A percentile compares a stretch with the other conserved stretches of the same genome.
phyloP scores from a whole-genome alignment of 768 basidiomycete species.

The Thelephora aurantiotincta region DNA sequence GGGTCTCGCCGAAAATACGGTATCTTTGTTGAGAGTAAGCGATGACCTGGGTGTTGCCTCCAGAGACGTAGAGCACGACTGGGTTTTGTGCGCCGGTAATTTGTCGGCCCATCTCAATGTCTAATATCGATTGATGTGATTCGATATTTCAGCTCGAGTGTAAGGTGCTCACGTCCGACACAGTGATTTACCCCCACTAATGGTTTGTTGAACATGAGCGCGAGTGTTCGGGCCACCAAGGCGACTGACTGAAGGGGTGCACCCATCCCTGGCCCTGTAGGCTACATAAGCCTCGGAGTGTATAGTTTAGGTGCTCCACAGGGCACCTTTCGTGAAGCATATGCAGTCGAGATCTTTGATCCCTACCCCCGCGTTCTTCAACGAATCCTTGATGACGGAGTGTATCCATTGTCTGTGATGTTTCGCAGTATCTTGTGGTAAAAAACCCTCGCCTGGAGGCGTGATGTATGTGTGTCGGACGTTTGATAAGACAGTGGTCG shows the following conservation, averaged over 20 bases:
- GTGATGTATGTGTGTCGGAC: slow-evolving; percentile 98
- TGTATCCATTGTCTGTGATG: slow-evolving; percentile 93
- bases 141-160: not conserved
- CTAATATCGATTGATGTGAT: slow-evolving; percentile 25
- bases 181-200: slow-evolving; percentile 98
- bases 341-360: slow-evolving; percentile 85
- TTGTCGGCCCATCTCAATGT: slow-evolving; percentile 97
- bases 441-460: slow-evolving; percentile 94
- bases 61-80: slow-evolving; percentile 94
- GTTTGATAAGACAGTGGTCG: slow-evolving; percentile 74
- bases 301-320: not conserved
- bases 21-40: slow-evolving; percentile 97
- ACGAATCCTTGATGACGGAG: slow-evolving; percentile 64
- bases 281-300: not conserved
- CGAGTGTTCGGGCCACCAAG: slow-evolving; percentile 81
- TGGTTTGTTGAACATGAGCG: slow-evolving; percentile 79
- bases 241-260: slow-evolving; percentile 93
- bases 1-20: slow-evolving; percentile 95
- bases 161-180: slow-evolving; percentile 66
- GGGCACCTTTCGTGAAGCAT: slow-evolving; percentile 87
- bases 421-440: slow-evolving; percentile 87
- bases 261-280: slow-evolving; percentile 95
- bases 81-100: slow-evolving; percentile 93
- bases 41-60: slow-evolving; percentile 98
- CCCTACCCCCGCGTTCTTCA: slow-evolving; percentile 50